Evolutionary conservation across 345 rosid genomes (phyloP), one percentile per base, ranked within the genome.

Genomic region (Melastoma malabathricum): DNA sequence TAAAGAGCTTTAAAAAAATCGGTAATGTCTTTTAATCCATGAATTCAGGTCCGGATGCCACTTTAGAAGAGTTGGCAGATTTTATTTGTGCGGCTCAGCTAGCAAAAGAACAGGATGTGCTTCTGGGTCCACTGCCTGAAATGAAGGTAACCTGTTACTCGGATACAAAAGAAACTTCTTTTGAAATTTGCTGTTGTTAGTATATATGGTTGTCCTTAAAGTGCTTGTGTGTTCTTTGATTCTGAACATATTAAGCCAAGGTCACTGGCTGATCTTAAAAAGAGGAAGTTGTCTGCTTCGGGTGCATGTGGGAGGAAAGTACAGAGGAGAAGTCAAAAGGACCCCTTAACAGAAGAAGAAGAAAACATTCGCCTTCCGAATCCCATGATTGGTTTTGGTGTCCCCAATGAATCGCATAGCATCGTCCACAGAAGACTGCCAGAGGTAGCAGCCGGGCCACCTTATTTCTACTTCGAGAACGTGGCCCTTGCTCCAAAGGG

Each of bases 401-500:
- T 75, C 23, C 98, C 98, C 9, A 56, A 52, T 1, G 76, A 90
- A 20, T 52, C 76, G 1, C 51, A 39, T 9, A 31, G 14, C 10
- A 25, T 66, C 41, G 59, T 62, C 44, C 51, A 60, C 16, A 65
- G 98, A 57, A 50, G 38, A n/a, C 77, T 90, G 46, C 84, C 98
- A 4, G 79, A 64, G 47, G 59, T 73, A 47, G 96, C 79, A 3
- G 45, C 12, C 1, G 89, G 84, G 7, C 95, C 85, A 15, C 96
- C 96, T 0, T 90, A 68, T 53, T 90, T 90, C 48, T 90, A 84
- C 57, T 90, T 81, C 6, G 98, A 90, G 66, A 90, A 90, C 14
- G 98, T 90, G 2, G 96, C 98, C 1, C 76, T 84, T 18, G 83
- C 98, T 44, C 98, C 98, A 3, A 84, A 71, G 62, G 98, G 98